These are phyloP conservation scores for Solanum hybrid DNA, from an alignment of 305 asterid genomes.

Conservation along the genomic window DNA sequence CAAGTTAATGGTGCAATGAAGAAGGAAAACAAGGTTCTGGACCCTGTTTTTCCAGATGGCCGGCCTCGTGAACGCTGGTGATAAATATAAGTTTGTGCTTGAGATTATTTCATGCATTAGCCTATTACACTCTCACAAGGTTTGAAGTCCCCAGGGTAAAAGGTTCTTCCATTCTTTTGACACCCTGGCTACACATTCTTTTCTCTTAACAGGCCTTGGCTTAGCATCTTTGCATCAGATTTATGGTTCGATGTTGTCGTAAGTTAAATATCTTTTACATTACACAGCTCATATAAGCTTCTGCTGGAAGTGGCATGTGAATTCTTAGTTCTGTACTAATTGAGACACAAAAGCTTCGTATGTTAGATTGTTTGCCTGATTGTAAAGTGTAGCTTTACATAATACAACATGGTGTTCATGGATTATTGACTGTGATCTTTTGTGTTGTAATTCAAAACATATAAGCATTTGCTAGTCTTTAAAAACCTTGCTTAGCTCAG, in stretches of 20 bases:
- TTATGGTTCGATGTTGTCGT: not conserved
- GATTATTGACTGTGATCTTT: not conserved
- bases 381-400: not conserved
- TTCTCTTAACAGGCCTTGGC: not conserved
- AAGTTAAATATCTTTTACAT: not conserved
- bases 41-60: constrained; percentile 78
- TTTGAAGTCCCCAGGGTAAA: not conserved
- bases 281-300: not conserved
- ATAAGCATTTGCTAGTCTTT: not conserved
- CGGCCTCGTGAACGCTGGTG: constrained; percentile 89
- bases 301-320: not conserved
- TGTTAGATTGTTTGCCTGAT: not conserved
- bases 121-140: not conserved
- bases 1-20: constrained; percentile 30
- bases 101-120: not conserved
- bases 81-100: not conserved
- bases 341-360: not conserved
- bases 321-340: not conserved
- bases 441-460: not conserved
- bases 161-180: not conserved
- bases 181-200: not conserved
- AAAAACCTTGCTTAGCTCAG: not conserved
- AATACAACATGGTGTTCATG: constrained; percentile 1
- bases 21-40: constrained; percentile 36
- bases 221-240: not conserved